Base-by-base conservation (phyloP, 192 early-diverging fungal genomes). In the Entomortierella chlamydospora region DNA sequence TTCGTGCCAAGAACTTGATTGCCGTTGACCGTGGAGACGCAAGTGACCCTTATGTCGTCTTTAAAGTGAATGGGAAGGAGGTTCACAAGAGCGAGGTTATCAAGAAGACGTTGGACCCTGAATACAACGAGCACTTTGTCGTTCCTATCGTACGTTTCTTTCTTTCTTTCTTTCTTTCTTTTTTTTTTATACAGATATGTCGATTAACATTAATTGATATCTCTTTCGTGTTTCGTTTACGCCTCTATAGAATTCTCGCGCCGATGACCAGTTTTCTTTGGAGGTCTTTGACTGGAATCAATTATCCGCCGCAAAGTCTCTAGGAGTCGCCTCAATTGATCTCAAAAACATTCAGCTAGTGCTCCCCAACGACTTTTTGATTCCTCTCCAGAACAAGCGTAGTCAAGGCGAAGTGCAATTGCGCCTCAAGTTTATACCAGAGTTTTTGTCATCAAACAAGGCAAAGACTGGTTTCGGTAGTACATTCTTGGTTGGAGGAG, bases 221-320 rank as follows among this genome's bases (percentile, higher is more conserved):
- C 47, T 12, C 57, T 26, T 43, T 11, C 29, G 23, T 43, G 34
- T 20, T n/a, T n/a, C n/a, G 17, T 15, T 47, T 66, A 9, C 30
- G 37, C 1, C 13, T 6, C 0, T 23, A 34, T 29, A 83, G 62
- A 23, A 57, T 18, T 79, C 83, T n/a, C 86, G 93, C 43, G 84
- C 76, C 9, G 83, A 82, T 51, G 78, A 90, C 10, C 76, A 83
- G 52, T 82, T 94, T 61, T 68, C 77, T 26, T 84, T 93, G 18
- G 87, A 92, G 51, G 84, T 93, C 23, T 92, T 82, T 53, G 94
- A 95, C 78, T 95, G 92, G 93, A 91, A 95, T 63, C 88, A 91
- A 82, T 68, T 95, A 26, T 84, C 84, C 50, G 83, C 84, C 29
- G 81, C 89, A 60, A 88, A 85, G 25, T 83, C 84, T 39, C 78